Conservation (phyloP, 176 grass and related monocot species). For the Aegilops umbellulata region DNA sequence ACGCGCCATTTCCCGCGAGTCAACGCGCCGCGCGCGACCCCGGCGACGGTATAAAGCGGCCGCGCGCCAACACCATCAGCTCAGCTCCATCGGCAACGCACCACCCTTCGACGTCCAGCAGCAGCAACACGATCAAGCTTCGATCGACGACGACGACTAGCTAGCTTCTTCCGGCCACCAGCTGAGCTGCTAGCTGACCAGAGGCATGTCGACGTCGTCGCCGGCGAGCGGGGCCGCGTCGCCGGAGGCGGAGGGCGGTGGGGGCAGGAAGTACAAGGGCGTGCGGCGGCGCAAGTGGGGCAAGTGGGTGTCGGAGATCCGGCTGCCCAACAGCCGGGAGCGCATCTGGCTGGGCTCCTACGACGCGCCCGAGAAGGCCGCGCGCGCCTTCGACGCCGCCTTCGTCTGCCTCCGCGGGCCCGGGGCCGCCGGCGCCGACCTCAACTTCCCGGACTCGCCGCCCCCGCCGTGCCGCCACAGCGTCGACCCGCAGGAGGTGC, state of each 20-base stretch:
- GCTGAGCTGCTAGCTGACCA: not conserved
- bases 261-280: constrained; percentile 61
- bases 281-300: constrained; percentile 93
- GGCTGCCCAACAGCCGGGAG: constrained; percentile 83
- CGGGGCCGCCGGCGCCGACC: constrained; percentile 29
- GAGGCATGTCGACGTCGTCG: constrained; percentile 15
- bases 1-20: constrained; percentile 32
- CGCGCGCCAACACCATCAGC: constrained; percentile 10
- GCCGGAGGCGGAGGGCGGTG: constrained; percentile 2
- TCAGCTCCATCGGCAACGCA: not conserved
- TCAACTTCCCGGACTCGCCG: constrained; percentile 80
- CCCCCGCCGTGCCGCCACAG: constrained; percentile 37
- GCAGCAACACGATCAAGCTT: not conserved
- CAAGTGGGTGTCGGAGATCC: constrained; percentile 99
- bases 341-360: constrained; percentile 84
- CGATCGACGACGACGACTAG: not conserved
- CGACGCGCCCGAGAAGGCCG: constrained; percentile 73
- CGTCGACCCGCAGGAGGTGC: constrained; percentile 52
- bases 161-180: not conserved
- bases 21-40: constrained; percentile 31
- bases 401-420: constrained; percentile 68
- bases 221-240: not conserved
- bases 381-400: constrained; percentile 77
- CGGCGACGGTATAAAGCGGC: constrained; percentile 18
- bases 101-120: not conserved